Percentiles rank a stretch among this genome's conserved stretches.
Conservation (phyloP, 805 yeast species). For the Saccharomycopsis sp. region DNA sequence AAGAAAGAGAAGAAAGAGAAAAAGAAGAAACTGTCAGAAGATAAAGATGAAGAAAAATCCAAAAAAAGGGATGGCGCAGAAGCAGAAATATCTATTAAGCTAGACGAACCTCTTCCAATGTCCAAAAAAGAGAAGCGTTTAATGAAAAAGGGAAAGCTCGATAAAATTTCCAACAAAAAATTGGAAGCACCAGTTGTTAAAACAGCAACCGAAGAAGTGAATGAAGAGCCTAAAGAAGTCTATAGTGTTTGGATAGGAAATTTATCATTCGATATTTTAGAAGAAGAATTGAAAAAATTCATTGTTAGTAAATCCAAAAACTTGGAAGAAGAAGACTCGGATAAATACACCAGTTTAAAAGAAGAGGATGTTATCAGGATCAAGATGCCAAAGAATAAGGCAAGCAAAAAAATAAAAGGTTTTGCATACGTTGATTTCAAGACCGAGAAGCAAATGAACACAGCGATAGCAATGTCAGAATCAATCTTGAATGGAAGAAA, state of each 20-base stretch:
- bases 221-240: constrained; percentile 32
- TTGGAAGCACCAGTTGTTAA: constrained; percentile 24
- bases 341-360: constrained; percentile 34
- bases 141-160: constrained; percentile 67
- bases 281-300: constrained; percentile 63
- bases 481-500: constrained; percentile 74
- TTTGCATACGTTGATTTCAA: constrained; percentile 87
- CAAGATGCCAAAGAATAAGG: constrained; percentile 65
- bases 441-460: constrained; percentile 48
- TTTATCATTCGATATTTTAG: constrained; percentile 73
- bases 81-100: constrained; percentile 62
- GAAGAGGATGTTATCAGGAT: constrained; percentile 64
- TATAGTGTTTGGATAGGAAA: constrained; percentile 95
- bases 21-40: constrained; percentile 23
- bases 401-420: constrained; percentile 61
- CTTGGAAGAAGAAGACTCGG: constrained; percentile 26
- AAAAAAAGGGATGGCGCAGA: constrained; percentile 32
- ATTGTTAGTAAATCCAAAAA: constrained; percentile 51
- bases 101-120: constrained; percentile 67
- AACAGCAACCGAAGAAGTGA: constrained; percentile 26
- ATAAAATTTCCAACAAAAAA: constrained; percentile 37
- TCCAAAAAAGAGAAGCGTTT: constrained; percentile 88
- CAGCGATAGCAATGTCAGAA: constrained; percentile 67
- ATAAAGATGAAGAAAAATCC: constrained; percentile 27
- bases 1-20: constrained; percentile 17